Evolutionary conservation across 805 yeast species (phyloP), one percentile per base, ranked within the genome.

Genomic region (Starmerella lactis-condensi): DNA sequence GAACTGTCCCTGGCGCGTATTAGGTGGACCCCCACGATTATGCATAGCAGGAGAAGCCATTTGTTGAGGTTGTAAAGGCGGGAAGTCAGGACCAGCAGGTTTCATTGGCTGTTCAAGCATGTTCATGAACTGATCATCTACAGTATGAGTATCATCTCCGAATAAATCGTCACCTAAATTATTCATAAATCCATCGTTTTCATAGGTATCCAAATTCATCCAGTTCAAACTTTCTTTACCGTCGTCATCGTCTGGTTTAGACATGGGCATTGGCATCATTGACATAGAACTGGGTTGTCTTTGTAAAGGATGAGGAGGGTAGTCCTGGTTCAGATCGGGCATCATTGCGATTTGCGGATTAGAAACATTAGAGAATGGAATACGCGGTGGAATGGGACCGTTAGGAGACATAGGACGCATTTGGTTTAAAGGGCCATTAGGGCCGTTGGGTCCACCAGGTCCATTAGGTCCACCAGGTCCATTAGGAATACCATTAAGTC

Each of bases 141-240:
- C 28, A 4, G 15, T 12, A 4, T 28, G 16, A 15, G 20, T 30
- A 6, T 16, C 39, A 22, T 30, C 37, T 11, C 26, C 37, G 26
- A 36, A 33, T 26, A 35, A 21, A 16, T 28, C 27, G 8, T 28
- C 35, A 8, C 22, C 27, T 2, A 26, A 4, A 5, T 30, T 29
- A 10, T 21, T 28, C 18, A 34, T 29, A 22, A 31, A 36, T 13
- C 29, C 19, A 11, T 35, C 38, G 18, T 30, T 35, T n/a, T 28
- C 41, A 10, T 39, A 13, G 7, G 34, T 42, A 30, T 41, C 44
- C 27, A 40, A 29, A 22, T 37, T 40, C 14, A 41, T 35, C 45
- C 45, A 41, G 22, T 24, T 30, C 26, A 39, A 20, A 6, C 32
- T 26, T 12, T 40, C 44, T 17, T 32, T 30, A 8, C 24, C 21